Conservation (phyloP, 1,284 basidiomycete species). For the Malassezia japonica region DNA sequence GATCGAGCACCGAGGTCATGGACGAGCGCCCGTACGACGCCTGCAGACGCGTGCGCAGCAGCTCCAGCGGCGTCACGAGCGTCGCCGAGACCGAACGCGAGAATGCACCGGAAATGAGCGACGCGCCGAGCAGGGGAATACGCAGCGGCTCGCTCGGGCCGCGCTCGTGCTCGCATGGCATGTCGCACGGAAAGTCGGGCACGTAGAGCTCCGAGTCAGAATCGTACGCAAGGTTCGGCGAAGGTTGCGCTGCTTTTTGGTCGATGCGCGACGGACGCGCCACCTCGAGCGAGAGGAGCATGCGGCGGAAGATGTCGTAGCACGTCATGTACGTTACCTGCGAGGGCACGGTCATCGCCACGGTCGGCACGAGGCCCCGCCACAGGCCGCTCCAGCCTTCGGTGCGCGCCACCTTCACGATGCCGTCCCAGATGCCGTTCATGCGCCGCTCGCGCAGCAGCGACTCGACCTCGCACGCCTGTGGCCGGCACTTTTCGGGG, state of each 20-base stretch:
- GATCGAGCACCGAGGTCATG: conserved; percentile 25
- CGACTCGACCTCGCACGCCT: conserved; percentile 18
- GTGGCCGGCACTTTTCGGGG: conserved; percentile 6
- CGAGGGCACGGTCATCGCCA: conserved; percentile 73
- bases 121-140: conserved; percentile 53
- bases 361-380: conserved; percentile 43
- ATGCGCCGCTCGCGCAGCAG: conserved; percentile 29
- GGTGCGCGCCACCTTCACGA: conserved; percentile 32
- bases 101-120: conserved; percentile 70
- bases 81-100: conserved; percentile 73
- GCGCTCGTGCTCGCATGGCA: conserved; percentile 1
- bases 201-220: neutral
- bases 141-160: neutral
- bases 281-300: conserved; percentile 23
- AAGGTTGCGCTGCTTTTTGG: too few relatives aligned
- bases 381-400: conserved; percentile 43
- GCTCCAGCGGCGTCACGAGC: conserved; percentile 77
- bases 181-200: conserved; percentile 1
- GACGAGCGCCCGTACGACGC: conserved; percentile 24
- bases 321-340: conserved; percentile 91
- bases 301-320: conserved; percentile 72
- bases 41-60: conserved; percentile 86
- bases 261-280: neutral
- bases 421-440: conserved; percentile 39
- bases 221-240: too few relatives aligned